Evolutionary conservation across 2,329 filamentous ascomycete species (phyloP).

Genomic region (Xylariomycetidae sp.): DNA sequence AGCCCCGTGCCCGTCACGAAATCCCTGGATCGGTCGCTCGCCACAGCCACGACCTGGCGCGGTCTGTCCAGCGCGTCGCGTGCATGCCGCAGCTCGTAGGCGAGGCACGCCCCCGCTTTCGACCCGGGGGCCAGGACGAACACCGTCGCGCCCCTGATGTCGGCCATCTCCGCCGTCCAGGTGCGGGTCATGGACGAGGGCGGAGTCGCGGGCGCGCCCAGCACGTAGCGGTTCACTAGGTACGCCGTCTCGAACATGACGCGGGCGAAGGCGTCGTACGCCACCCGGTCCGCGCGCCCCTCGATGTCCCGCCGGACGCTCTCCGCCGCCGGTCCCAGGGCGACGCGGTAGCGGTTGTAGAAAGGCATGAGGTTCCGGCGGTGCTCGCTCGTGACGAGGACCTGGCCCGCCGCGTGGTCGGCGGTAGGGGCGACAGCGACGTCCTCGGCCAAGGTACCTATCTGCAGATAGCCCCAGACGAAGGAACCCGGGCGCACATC

Average conservation of each 20-base stretch:
- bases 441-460: conserved; percentile 32
- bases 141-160: not conserved
- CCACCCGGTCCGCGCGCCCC: not conserved
- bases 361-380: not conserved
- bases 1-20: conserved; percentile 20
- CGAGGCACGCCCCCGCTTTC: not conserved
- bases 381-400: not conserved
- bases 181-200: not conserved
- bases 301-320: not conserved
- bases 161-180: not conserved
- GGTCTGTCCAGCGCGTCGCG: conserved; percentile 7
- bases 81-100: not conserved
- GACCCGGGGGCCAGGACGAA: not conserved
- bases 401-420: not conserved
- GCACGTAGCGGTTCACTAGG: not conserved
- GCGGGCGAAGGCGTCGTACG: not conserved
- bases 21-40: conserved; percentile 18
- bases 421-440: conserved; percentile 22
- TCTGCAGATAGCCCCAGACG: conserved; percentile 41
- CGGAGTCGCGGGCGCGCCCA: not conserved
- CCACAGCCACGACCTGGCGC: conserved; percentile 16
- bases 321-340: not conserved
- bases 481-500: conserved; percentile 28
- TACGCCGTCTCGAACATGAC: not conserved
- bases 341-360: not conserved